Evolutionary conservation across 768 basidiomycete species (phyloP).

Genomic region (Trametes villosa): DNA sequence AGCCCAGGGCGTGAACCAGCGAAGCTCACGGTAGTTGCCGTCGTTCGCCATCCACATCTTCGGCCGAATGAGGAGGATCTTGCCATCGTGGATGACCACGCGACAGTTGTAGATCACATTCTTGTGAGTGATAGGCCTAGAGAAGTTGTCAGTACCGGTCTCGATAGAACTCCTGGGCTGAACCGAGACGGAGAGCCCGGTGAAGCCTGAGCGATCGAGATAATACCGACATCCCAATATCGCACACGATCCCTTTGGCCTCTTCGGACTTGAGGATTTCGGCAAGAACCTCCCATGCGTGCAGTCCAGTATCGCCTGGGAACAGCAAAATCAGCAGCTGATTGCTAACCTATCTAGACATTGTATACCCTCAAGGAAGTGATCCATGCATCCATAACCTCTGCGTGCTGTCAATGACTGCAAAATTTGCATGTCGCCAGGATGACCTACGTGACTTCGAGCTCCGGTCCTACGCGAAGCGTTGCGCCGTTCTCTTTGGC

Average conservation of each 20-base stretch:
- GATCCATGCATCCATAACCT: slow-evolving; percentile 97
- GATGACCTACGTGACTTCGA: slow-evolving; percentile 83
- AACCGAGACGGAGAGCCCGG: no score
- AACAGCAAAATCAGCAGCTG: not conserved
- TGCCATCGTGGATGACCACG: slow-evolving; percentile 80
- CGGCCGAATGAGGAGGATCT: slow-evolving; percentile 93
- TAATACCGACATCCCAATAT: slow-evolving; percentile 90
- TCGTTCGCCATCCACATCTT: slow-evolving; percentile 99
- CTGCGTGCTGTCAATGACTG: slow-evolving; percentile 47
- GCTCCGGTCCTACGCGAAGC: slow-evolving; percentile 92
- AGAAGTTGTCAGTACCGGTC: not conserved
- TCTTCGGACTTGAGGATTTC: slow-evolving; percentile 84
- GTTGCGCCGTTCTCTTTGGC: slow-evolving; percentile 90
- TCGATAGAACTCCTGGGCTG: no score
- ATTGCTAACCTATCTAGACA: not conserved
- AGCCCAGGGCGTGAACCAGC: slow-evolving; percentile 94
- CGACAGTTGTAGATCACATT: slow-evolving; percentile 98
- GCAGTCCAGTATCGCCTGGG: slow-evolving; percentile 90
- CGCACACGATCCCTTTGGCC: slow-evolving; percentile 87
- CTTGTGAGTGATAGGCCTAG: slow-evolving; percentile 96
- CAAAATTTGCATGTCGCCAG: slow-evolving; percentile 17
- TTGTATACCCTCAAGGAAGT: slow-evolving; percentile 87
- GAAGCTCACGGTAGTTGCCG: slow-evolving; percentile 85
- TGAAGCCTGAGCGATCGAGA: no score
- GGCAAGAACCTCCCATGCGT: slow-evolving; percentile 98